phyloP scores from a whole-genome alignment of 306 rosid species.

The Acmispon strigosus region DNA sequence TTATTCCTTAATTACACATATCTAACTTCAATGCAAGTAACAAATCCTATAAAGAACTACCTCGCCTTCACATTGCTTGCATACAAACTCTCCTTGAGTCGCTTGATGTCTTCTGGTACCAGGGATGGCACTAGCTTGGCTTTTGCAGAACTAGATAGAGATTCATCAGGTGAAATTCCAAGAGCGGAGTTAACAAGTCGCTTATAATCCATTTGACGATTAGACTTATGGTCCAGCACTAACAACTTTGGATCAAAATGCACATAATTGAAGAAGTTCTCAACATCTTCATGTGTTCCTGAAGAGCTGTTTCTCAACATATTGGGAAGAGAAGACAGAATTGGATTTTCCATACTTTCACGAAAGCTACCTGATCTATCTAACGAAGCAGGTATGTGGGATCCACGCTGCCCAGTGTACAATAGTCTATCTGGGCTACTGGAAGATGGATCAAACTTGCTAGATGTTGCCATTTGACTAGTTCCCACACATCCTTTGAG shows the following conservation, averaged over 20 bases:
- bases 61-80: constrained; percentile 66
- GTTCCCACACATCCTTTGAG: constrained; percentile 47
- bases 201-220: constrained; percentile 65
- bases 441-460: constrained; percentile 87
- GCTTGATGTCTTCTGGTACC: constrained; percentile 71
- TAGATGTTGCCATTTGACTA: constrained; percentile 84
- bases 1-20: constrained; percentile 28
- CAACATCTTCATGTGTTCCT: constrained; percentile 61
- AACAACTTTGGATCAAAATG: constrained; percentile 69
- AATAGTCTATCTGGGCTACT: constrained; percentile 84
- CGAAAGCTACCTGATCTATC: constrained; percentile 93
- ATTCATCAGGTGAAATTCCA: constrained; percentile 74
- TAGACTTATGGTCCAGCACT: constrained; percentile 68
- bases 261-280: constrained; percentile 50
- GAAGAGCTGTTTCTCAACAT: constrained; percentile 76
- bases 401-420: constrained; percentile 91
- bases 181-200: constrained; percentile 55
- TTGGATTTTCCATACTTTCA: constrained; percentile 77
- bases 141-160: constrained; percentile 75
- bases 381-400: constrained; percentile 75
- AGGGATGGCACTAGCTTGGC: constrained; percentile 62
- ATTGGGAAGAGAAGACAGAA: constrained; percentile 75
- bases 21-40: constrained; percentile 20
- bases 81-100: constrained; percentile 46
- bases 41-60: constrained; percentile 51